These are phyloP conservation scores for Fagopyrum tataricum DNA, from an alignment of 148 eudicot genomes.

Conservation along the genomic window DNA sequence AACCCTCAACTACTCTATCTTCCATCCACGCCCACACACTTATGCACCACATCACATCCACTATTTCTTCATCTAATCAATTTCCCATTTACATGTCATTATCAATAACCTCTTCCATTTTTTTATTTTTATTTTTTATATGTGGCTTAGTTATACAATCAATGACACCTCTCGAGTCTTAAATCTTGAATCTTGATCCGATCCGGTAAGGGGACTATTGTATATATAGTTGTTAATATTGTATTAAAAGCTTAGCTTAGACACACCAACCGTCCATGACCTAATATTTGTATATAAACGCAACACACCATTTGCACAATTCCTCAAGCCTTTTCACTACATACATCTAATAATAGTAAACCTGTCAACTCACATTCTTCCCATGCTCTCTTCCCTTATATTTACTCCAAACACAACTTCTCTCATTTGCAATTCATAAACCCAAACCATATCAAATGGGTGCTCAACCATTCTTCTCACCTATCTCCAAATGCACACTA, in stretches of 20 bases:
- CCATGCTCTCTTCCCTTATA: background rate
- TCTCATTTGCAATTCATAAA: too few relatives aligned
- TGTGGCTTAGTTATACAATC: too few relatives aligned
- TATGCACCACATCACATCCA: too few relatives aligned
- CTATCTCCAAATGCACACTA: slow-evolving; percentile 27
- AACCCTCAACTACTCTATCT: background rate
- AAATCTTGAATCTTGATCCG: too few relatives aligned
- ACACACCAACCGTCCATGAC: background rate
- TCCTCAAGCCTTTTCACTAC: background rate
- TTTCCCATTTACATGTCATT: background rate
- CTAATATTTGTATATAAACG: slow-evolving; percentile 1
- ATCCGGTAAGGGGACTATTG: too few relatives aligned
- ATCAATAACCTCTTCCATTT: too few relatives aligned
- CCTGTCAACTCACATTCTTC: background rate
- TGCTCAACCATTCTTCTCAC: background rate
- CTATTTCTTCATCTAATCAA: background rate
- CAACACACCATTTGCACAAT: slow-evolving; percentile 3
- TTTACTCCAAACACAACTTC: background rate
- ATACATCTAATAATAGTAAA: background rate
- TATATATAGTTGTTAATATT: too few relatives aligned
- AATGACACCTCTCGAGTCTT: too few relatives aligned
- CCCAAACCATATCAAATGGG: too few relatives aligned
- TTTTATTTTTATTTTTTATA: too few relatives aligned
- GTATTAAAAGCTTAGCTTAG: background rate
- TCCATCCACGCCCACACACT: background rate